These are phyloP conservation scores for Solanum pinnatisectum DNA, from an alignment of 257 asterid genomes.

Conservation along the genomic window DNA sequence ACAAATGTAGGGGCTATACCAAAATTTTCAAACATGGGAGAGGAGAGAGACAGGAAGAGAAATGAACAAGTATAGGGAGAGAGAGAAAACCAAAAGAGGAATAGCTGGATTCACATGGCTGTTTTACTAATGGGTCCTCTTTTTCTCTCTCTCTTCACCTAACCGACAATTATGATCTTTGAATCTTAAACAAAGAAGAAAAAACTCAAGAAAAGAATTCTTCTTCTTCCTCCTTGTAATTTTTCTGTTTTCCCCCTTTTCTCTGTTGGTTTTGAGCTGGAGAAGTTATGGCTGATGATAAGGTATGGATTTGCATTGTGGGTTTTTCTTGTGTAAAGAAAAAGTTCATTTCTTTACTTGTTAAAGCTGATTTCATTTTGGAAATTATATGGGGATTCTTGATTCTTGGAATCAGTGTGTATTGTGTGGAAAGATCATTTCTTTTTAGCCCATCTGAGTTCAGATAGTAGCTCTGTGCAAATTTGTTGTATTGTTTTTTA, in stretches of 20 bases:
- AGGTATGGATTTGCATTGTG: slow-evolving; percentile 15
- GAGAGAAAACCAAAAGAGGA: slow-evolving; percentile 4
- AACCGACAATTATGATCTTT: slow-evolving; percentile 56
- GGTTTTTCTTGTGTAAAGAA: background rate
- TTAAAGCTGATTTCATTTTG: background rate
- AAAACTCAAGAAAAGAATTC: background rate
- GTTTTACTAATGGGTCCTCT: slow-evolving; percentile 33
- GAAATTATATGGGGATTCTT: background rate
- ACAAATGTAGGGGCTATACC: background rate
- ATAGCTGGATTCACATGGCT: slow-evolving; percentile 77
- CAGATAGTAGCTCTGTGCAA: background rate
- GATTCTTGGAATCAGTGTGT: background rate
- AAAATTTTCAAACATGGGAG: background rate
- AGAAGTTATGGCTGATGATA: slow-evolving; percentile 38
- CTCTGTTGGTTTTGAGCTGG: slow-evolving; percentile 4
- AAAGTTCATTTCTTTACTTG: background rate
- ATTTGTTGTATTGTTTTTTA: background rate
- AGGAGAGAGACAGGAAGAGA: background rate
- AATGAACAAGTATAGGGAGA: background rate
- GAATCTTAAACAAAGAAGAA: slow-evolving; percentile 17
- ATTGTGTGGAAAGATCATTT: background rate
- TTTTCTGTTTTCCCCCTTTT: background rate
- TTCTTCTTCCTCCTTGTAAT: background rate
- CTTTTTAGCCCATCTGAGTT: background rate
- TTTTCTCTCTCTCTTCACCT: slow-evolving; percentile 22